These are phyloP conservation scores for Penicillium angulare DNA, from an alignment of 495 filamentous ascomycete genomes.

Conservation along the genomic window DNA sequence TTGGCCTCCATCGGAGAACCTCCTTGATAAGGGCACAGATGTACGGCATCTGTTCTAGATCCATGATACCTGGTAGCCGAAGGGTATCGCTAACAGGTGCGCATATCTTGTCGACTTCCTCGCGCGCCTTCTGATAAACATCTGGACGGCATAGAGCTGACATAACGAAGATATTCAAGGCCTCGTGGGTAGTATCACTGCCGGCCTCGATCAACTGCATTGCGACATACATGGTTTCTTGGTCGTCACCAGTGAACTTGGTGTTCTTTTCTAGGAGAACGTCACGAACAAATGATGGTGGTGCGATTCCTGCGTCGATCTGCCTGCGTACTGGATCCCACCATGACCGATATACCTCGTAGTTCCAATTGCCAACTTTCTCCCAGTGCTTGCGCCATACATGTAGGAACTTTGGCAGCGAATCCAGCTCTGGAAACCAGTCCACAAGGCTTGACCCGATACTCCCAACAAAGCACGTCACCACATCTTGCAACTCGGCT, in stretches of 20 bases:
- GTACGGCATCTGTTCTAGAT: constrained; percentile 30
- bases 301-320: constrained; percentile 20
- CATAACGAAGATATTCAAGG: constrained; percentile 39
- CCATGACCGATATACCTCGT: constrained; percentile 34
- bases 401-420: constrained; percentile 37
- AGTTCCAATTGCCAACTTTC: constrained; percentile 22
- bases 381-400: constrained; percentile 39
- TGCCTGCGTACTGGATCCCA: constrained; percentile 30
- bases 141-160: constrained; percentile 31
- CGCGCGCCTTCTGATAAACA: constrained; percentile 23
- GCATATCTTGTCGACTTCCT: constrained; percentile 41
- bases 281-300: constrained; percentile 31
- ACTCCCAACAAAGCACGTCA: constrained; percentile 25
- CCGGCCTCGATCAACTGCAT: constrained; percentile 43
- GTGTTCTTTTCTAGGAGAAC: constrained; percentile 33
- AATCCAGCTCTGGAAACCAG: constrained; percentile 36
- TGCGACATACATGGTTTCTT: constrained; percentile 47
- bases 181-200: constrained; percentile 41
- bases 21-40: constrained; percentile 33
- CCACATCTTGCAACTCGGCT: constrained; percentile 27
- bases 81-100: constrained; percentile 7
- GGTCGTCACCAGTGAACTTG: constrained; percentile 35
- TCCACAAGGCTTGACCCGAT: constrained; percentile 34
- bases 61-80: constrained; percentile 32
- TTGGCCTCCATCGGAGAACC: constrained; percentile 35